Evolutionary conservation across 805 yeast species (phyloP), one percentile per base, ranked within the genome.

Genomic region (Jamesozyma gamospora): DNA sequence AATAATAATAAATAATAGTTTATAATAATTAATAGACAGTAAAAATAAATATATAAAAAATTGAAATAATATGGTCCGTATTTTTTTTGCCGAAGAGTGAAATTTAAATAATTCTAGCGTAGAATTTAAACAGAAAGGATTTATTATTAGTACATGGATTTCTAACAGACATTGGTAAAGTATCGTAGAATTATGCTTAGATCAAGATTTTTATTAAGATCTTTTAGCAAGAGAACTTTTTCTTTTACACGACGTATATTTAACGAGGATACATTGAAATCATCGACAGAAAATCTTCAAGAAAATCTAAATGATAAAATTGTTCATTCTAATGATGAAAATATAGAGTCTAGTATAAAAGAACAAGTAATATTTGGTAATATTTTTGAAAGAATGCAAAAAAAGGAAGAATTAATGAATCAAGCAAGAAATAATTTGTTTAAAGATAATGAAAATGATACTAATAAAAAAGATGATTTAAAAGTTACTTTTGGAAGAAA

Each of bases 361-460:
- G 60, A 55, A 37, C 43, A 49, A 28, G 47, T 52, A 14, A 37
- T 55, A 18, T 55, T 55, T 37, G 53, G 52, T 11, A 49, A 48
- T 39, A 48, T 55, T 18, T 55, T 55, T 36, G 47, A 46, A 21
- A 48, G 48, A 18, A 45, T 55, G 33, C 50, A 48, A 46, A 45
- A 47, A 34, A 55, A 53, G 35, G 49, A 50, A 14, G 38, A 37
- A 17, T 14, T 36, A 18, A 24, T 46, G 31, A 17, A 32, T 4
- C 13, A 31, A n/a, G 27, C 8, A 3, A 35, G 15, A 24, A 25
- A 13, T 11, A 35, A 35, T 13, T 26, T 34, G 25, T 18, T 6
- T 8, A 19, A 19, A 12, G 24, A 24, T 18, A 11, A 25, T 4
- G 15, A 14, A 3, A 14, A 14, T 25, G 10, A 31, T 6, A 9